A percentile compares a stretch with the other conserved stretches of the same genome.
Conservation (phyloP, 306 rosid species). For the Sechiopsis laciniata region DNA sequence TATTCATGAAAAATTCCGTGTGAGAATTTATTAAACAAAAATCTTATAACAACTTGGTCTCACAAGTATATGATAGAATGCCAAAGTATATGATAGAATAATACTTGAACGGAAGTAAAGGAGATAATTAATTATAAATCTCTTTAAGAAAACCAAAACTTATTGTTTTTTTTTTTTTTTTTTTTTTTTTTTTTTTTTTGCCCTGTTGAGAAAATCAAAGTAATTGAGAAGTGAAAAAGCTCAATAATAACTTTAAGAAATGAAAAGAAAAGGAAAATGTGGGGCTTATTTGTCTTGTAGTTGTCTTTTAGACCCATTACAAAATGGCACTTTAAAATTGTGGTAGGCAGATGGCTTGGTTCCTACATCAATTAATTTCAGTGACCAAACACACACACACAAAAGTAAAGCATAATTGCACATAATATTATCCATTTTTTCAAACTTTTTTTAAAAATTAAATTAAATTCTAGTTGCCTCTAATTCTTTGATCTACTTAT, state of each 20-base stretch:
- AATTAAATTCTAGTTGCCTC: slow-evolving; percentile 11
- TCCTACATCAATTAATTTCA: slow-evolving; percentile 14
- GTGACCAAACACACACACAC: background rate
- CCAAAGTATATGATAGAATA: background rate
- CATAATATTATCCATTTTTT: slow-evolving; percentile 15
- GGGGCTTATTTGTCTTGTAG: slow-evolving; percentile 20
- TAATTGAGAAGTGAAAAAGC: background rate
- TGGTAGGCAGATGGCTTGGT: slow-evolving; percentile 18
- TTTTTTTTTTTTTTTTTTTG: too few relatives aligned
- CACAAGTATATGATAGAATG: background rate
- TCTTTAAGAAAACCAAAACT: background rate
- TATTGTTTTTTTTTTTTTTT: too few relatives aligned
- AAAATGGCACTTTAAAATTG: slow-evolving; percentile 15
- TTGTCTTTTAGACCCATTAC: slow-evolving; percentile 24
- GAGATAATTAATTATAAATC: too few relatives aligned
- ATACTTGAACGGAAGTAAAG: background rate
- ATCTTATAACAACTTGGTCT: background rate
- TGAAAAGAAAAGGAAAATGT: background rate
- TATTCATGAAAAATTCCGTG: too few relatives aligned
- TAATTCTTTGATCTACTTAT: background rate
- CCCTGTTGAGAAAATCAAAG: background rate
- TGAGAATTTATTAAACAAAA: background rate
- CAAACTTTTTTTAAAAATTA: background rate
- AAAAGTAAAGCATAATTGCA: slow-evolving; percentile 11
- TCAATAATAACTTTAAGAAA: background rate